Evolutionary conservation across 83 land plant species (phyloP), one percentile per base, ranked within the genome.

Genomic region (Picea engelmannii): DNA sequence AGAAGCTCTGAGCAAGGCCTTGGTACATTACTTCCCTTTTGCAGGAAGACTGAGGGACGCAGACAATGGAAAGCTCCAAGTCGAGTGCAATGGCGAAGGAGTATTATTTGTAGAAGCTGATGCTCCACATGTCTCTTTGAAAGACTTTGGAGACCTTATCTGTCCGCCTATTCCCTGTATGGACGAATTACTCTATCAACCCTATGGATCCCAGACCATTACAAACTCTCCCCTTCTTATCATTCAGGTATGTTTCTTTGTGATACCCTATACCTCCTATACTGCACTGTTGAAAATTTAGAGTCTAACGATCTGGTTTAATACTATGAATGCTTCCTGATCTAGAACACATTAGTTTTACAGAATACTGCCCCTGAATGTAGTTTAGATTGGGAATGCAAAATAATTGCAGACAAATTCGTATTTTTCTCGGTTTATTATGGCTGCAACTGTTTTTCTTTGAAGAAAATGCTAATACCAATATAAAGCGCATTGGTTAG

Each of bases 91-190:
- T 4, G 95, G 88, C 2, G 94, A 97, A 63, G 99, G 98, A 1
- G 95, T 91, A 27, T 83, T 92, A 25, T 94, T 97, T 74, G 98
- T 95, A 12, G 98, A 92, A 78, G 99, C 98, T 15, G 86, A 84
- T 18, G 94, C 95, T 0, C 75, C 49, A 66, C n/a, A 13, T 24
- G 1, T 52, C 94, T 3, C 93, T 86, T 80, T 97, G 4, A 92
- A 90, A 4, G 93, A 93, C 81, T 62, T 91, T 9, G 64, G 64
- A 15, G 64, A 62, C 20, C 40, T 38, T 38, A 62, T 62, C 64
- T 20, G 64, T 15, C 64, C 64, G 64, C 64, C 64, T 15, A 16
- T 62, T 62, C 20, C 64, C 20, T 15, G 64, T 20, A 16, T 15
- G 64, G 20, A 62, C 20, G 64, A 62, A 15, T 20, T 62, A 15